Evolutionary conservation across 495 filamentous ascomycete species (phyloP), one percentile per base, ranked within the genome.

Genomic region (Penicillium herquei): DNA sequence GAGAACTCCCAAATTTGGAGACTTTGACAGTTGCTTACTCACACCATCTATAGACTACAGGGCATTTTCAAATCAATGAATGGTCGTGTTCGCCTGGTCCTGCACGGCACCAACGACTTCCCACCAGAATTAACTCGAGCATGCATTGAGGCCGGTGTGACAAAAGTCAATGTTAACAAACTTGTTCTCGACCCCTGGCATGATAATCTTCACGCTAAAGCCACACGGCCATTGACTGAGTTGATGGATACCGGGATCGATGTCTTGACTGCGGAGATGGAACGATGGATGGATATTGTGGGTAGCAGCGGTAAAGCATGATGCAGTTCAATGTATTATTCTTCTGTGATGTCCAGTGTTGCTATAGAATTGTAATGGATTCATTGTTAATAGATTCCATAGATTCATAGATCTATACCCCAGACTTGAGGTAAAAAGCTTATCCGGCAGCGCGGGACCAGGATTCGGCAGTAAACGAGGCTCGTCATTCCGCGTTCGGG

Each of bases 151-250:
- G 77, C 70, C 14, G 87, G 87, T 11, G 82, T 90, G 45, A 83
- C 81, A 32, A 88, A 89, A 70, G 71, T 86, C 59, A 91, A 91
- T 64, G 84, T 89, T 47, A 90, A 90, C 65, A 84, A 88, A 58
- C 76, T 85, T n/a, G 78, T 90, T 67, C 82, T 89, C 63, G 74
- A 79, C 46, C 76, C 77, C 45, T 89, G 84, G 62, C 76, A 76
- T 50, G 70, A 77, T 31, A 77, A 83, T 48, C 75, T 83, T 66
- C 71, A 78, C 43, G 81, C 83, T 63, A 84, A 84, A 66, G 72
- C 72, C 16, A 78, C 77, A 8, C 85, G 84, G 65, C 80, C 82
- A 10, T 63, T 89, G 60, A 90, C 85, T 17, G 76, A 78, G 47
- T 69, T 88, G 33, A 87, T 90, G 57, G 83, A 85, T 63, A 77